Conservation (phyloP, 2,329 filamentous ascomycete genomes). For the Xylariaceae sp. region DNA sequence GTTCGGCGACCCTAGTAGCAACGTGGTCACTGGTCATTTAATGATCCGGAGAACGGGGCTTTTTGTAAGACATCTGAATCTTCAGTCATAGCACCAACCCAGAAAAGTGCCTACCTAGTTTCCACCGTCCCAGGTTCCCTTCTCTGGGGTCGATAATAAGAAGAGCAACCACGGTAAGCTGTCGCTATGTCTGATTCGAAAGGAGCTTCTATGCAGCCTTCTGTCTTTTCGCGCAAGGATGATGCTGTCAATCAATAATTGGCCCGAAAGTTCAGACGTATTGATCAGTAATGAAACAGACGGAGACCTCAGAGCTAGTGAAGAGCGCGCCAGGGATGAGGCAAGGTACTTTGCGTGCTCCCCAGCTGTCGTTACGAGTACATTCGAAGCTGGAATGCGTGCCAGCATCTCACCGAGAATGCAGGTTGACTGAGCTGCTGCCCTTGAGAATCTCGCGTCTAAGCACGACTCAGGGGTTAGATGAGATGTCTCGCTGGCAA, state of each 20-base stretch:
- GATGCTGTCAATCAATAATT: neutral
- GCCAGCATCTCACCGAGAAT: too few species aligned
- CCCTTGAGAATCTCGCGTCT: conserved; percentile 8
- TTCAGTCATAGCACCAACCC: neutral
- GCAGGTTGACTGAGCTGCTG: neutral
- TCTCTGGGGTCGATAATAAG: neutral
- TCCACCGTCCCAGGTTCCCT: too few species aligned
- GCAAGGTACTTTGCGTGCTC: too few species aligned
- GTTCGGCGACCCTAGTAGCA: neutral
- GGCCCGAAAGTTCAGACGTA: neutral
- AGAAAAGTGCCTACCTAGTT: too few species aligned
- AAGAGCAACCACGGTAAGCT: neutral
- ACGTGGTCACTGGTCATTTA: neutral
- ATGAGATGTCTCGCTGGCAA: neutral
- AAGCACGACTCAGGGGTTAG: conserved; percentile 19
- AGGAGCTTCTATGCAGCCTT: neutral
- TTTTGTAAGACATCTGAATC: neutral
- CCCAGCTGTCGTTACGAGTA: too few species aligned
- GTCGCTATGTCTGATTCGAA: neutral
- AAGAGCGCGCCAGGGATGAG: too few species aligned
- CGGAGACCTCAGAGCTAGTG: too few species aligned
- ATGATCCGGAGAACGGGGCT: neutral
- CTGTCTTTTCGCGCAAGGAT: neutral
- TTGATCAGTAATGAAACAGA: too few species aligned
- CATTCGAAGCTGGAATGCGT: too few species aligned